Evolutionary conservation across 2,329 filamentous ascomycete genomes (phyloP).

Genomic region (Neurospora crassa): DNA sequence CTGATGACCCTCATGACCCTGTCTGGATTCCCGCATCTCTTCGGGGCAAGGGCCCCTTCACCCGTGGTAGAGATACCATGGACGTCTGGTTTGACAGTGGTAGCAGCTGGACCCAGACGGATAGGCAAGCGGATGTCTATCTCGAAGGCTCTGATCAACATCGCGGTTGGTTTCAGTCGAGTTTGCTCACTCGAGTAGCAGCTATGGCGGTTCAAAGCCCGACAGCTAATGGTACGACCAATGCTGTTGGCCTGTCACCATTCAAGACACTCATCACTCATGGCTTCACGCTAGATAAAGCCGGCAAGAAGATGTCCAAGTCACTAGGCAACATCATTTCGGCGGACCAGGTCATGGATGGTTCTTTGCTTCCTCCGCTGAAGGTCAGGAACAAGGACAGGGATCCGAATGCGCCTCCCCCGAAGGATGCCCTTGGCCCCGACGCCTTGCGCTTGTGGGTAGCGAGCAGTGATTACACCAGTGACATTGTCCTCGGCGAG

Average conservation of each 20-base stretch:
- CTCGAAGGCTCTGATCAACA: conserved; percentile 94
- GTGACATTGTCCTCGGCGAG: conserved; percentile 74
- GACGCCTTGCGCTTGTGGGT: conserved; percentile 88
- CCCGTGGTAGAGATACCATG: conserved; percentile 88
- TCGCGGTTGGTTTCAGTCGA: conserved; percentile 97
- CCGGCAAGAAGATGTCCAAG: conserved; percentile 98
- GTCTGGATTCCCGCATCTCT: conserved; percentile 67
- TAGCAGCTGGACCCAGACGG: conserved; percentile 69
- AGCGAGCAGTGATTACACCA: conserved; percentile 83
- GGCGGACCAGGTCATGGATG: conserved; percentile 76
- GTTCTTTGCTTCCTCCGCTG: conserved; percentile 61
- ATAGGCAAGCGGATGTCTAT: conserved; percentile 66
- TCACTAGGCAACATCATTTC: conserved; percentile 82
- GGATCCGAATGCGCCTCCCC: conserved; percentile 24
- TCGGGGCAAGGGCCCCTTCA: conserved; percentile 43
- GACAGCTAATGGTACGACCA: conserved; percentile 22
- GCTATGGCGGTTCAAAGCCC: conserved; percentile 35
- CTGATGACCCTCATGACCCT: conserved; percentile 63
- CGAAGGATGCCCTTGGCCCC: conserved; percentile 66
- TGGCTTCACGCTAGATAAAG: conserved; percentile 81
- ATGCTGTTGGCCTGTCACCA: conserved; percentile 42
- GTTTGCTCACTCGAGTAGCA: conserved; percentile 76
- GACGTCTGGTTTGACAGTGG: conserved; percentile 99
- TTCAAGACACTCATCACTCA: conserved; percentile 91
- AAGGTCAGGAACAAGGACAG: conserved; percentile 51